Percentiles rank a stretch among this genome's conserved stretches.
Conservation (phyloP, 495 filamentous ascomycete species). For the Penicillium desertorum region DNA sequence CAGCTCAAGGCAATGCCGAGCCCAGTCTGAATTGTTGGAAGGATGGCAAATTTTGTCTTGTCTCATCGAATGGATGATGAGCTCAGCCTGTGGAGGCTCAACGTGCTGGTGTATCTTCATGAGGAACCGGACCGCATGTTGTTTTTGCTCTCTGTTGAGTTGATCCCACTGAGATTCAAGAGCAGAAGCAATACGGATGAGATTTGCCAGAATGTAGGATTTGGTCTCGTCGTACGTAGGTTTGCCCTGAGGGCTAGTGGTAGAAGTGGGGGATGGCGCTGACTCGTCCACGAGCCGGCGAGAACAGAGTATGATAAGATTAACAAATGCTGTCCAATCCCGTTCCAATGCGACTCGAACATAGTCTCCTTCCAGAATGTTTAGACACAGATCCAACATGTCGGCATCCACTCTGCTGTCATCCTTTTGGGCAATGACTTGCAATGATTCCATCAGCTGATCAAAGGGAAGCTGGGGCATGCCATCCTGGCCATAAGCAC, state of each 20-base stretch:
- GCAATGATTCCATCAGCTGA: conserved; percentile 56
- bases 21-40: conserved; percentile 62
- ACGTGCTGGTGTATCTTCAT: conserved; percentile 41
- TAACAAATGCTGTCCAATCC: conserved; percentile 36
- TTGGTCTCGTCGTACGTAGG: conserved; percentile 37
- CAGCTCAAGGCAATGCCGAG: conserved; percentile 59
- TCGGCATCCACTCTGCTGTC: conserved; percentile 56
- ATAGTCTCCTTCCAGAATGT: conserved; percentile 43
- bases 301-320: conserved; percentile 66
- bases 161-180: conserved; percentile 45
- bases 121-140: conserved; percentile 40
- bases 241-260: conserved; percentile 27
- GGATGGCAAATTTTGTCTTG: conserved; percentile 63
- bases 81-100: conserved; percentile 44
- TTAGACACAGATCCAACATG: conserved; percentile 50
- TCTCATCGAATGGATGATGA: conserved; percentile 42
- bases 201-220: conserved; percentile 41
- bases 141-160: conserved; percentile 40
- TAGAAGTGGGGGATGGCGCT: conserved; percentile 19
- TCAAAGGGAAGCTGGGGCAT: conserved; percentile 57
- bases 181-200: conserved; percentile 40
- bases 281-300: conserved; percentile 47
- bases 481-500: conserved; percentile 58
- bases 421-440: conserved; percentile 52
- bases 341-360: conserved; percentile 34